Evolutionary conservation across 495 filamentous ascomycete genomes (phyloP), one percentile per base, ranked within the genome.

Genomic region (Aspergillus incahuasiensis): DNA sequence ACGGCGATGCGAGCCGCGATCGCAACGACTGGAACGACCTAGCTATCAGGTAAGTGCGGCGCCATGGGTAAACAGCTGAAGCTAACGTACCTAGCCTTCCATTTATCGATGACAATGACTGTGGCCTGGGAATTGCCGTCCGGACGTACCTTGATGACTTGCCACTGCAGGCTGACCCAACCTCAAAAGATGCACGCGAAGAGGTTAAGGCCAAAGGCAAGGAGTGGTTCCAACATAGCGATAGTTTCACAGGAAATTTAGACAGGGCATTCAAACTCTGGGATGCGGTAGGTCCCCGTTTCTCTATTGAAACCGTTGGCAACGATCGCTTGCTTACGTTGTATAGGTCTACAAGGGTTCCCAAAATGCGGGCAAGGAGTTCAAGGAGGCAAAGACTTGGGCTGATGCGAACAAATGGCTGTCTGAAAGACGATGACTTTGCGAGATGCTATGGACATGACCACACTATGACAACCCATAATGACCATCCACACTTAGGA

Each of bases 131-230:
- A 16, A 94, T 97, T 63, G 91, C 91, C 3, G 88, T 94, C 21
- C 91, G 95, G 69, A 91, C 89, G 6, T 92, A 95, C 68, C 80
- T 99, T 19, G 95, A 99, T 63, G 92, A 97, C 50, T 74, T 89
- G 25, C 75, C 73, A n/a, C 66, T 81, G 22, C 72, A 83, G 41
- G 57, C 61, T n/a, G 63, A 77, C 38, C 77, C 82, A 9, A 82
- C 78, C 0, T 80, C 83, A 5, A 74, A 79, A 9, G 84, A 86
- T 22, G 80, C 81, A 5, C 74, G 82, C 11, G 78, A 82, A 11
- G 79, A 81, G 49, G 84, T 85, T 38, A 84, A 82, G 54, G 64
- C 68, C 8, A 85, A 85, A 67, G 83, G 89, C 59, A 82, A 85
- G 21, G 76, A 70, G 3, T 89, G 81, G 71, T 92, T 97, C 62